Evolutionary conservation across 805 yeast species (phyloP), one percentile per base, ranked within the genome.

Genomic region (Komagataella pseudopastoris): DNA sequence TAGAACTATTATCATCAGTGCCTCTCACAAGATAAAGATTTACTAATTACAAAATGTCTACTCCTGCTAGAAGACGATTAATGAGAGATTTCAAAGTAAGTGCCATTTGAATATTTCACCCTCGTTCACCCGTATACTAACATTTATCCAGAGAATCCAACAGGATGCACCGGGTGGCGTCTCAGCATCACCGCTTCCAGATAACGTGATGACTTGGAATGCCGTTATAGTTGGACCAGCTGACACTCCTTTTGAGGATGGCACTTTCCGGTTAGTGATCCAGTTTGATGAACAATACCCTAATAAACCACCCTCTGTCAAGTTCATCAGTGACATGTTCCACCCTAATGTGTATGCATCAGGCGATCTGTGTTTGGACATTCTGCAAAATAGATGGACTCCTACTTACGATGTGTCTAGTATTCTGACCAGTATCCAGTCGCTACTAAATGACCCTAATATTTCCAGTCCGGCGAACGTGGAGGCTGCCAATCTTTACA

Each of bases 91-190:
- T 93, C 70, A 90, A 89, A 68, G 86, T 83, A 69, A 48, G 85
- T 49, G 36, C 44, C 14, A 30, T 8, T 16, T 45, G 4, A 18
- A 17, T 16, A 43, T 23, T 12, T 23, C 18, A 45, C 14, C 23
- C 44, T 17, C 43, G 20, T 20, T n/a, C 44, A 49, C 44, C 44
- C 14, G 48, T 45, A n/a, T 53, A 53, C 59, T 62, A 60, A 60
- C 43, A 23, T 5, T 17, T 23, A 56, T 18, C 17, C 54, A 81
- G 83, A 83, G 98, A 60, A 90, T 93, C 84, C 96, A 93, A 68
- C 93, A 85, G 71, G 99, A 93, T 67, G 93, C 98, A 10, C 96
- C 99, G 22, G 93, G 95, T 36, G 99, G 99, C 14, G 96, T 93
- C 8, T 87, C 96, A 5, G 99, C 99, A 0, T 87, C 96, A 4